Evolutionary conservation across 345 rosid genomes (phyloP).

Genomic region (Iberis pinnata): DNA sequence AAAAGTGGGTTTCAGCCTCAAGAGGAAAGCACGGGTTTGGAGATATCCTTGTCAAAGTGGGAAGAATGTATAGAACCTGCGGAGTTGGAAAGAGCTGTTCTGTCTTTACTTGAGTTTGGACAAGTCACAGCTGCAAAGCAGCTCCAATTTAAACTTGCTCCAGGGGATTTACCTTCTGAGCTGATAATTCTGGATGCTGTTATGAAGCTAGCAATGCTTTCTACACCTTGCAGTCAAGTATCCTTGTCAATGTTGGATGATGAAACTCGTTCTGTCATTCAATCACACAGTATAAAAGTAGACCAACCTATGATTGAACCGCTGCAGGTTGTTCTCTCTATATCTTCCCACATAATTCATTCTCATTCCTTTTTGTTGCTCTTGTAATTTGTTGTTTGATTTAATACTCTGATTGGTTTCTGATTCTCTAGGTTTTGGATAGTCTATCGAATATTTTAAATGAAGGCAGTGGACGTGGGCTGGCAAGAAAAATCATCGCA

Average conservation of each 20-base stretch:
- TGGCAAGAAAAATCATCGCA: constrained; percentile 75
- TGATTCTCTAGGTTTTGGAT: constrained; percentile 60
- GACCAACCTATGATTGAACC: constrained; percentile 46
- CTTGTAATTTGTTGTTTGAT: constrained; percentile 1
- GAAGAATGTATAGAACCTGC: constrained; percentile 83
- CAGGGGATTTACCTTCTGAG: constrained; percentile 64
- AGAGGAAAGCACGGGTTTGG: constrained; percentile 61
- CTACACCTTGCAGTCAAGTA: constrained; percentile 52
- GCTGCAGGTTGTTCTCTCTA: constrained; percentile 50
- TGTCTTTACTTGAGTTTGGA: constrained; percentile 87
- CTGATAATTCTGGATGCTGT: constrained; percentile 66
- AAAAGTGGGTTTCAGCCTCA: constrained; percentile 53
- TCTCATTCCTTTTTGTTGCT: constrained; percentile 7
- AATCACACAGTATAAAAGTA: constrained; percentile 35
- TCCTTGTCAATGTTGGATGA: constrained; percentile 46
- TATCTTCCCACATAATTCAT: constrained; percentile 11
- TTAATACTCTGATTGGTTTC: constrained; percentile 13
- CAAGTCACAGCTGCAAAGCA: constrained; percentile 93
- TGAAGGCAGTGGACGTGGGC: constrained; percentile 86
- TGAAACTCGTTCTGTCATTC: constrained; percentile 59
- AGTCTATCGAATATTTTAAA: constrained; percentile 48
- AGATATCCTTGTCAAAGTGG: constrained; percentile 80
- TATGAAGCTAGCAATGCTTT: constrained; percentile 65
- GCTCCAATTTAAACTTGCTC: constrained; percentile 86
- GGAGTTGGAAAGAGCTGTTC: constrained; percentile 91